phyloP scores from a whole-genome alignment of 441 rosid genomes.

The Arabidopsis lyrata region DNA sequence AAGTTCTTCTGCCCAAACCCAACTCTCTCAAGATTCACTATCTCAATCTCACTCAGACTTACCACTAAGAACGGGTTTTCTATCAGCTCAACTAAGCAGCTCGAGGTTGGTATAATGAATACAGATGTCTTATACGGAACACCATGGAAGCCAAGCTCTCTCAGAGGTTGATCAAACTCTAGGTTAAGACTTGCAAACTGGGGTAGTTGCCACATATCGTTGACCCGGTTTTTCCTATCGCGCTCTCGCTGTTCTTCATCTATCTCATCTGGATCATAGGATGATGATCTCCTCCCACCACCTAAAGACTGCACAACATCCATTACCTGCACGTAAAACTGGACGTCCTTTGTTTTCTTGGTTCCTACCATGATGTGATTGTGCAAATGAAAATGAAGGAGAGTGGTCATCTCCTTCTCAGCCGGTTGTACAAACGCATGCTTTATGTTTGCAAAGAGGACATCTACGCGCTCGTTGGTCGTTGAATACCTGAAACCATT shows the following conservation, averaged over 20 bases:
- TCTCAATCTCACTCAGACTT: slow-evolving; percentile 85
- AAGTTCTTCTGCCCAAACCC: slow-evolving; percentile 93
- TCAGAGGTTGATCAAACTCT: slow-evolving; percentile 92
- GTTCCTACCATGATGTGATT: slow-evolving; percentile 93
- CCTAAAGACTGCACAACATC: slow-evolving; percentile 84
- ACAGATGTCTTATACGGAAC: slow-evolving; percentile 80
- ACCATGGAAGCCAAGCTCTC: slow-evolving; percentile 92
- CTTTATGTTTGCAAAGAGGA: slow-evolving; percentile 78
- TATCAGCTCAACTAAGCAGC: slow-evolving; percentile 82
- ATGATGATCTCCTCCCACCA: slow-evolving; percentile 79
- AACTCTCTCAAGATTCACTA: slow-evolving; percentile 90
- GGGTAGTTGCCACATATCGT: slow-evolving; percentile 85
- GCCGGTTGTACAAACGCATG: slow-evolving; percentile 95
- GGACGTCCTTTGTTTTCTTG: slow-evolving; percentile 90
- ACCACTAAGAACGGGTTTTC: slow-evolving; percentile 89
- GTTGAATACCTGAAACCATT: slow-evolving; percentile 85
- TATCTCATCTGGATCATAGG: slow-evolving; percentile 92
- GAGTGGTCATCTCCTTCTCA: slow-evolving; percentile 89
- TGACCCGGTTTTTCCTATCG: slow-evolving; percentile 76
- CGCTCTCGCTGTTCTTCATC: slow-evolving; percentile 94
- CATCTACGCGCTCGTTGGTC: slow-evolving; percentile 74
- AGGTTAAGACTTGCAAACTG: slow-evolving; percentile 74
- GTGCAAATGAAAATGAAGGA: slow-evolving; percentile 84
- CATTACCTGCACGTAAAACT: slow-evolving; percentile 89
- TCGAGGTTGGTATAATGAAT: slow-evolving; percentile 86